These are phyloP conservation scores for Akanthomyces lecanii DNA, from an alignment of 2,329 filamentous ascomycete genomes.

Conservation along the genomic window DNA sequence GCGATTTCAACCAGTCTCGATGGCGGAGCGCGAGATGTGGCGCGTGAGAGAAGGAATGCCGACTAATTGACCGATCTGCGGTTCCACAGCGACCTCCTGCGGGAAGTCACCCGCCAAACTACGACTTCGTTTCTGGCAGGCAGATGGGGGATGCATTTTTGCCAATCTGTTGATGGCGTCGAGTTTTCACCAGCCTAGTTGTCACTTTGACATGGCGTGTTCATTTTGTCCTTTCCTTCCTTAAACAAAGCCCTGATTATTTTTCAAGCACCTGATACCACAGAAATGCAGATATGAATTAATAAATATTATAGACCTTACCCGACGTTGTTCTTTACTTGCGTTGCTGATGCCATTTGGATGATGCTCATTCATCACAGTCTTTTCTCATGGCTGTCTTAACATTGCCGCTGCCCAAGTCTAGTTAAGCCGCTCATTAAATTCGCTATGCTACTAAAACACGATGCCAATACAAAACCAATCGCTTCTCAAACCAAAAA, in stretches of 20 bases:
- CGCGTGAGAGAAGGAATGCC: conserved; percentile 44
- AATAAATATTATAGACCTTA: not conserved
- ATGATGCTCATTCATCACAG: not conserved
- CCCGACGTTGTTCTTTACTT: not conserved
- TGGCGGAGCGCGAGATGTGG: conserved; percentile 40
- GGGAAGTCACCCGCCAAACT: not conserved
- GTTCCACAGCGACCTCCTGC: not conserved
- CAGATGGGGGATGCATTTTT: not conserved
- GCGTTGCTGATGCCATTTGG: not conserved
- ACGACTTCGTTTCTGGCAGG: not conserved
- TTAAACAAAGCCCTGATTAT: not conserved
- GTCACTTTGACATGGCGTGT: not conserved
- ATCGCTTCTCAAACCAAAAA: conserved; percentile 10
- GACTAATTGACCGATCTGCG: not conserved
- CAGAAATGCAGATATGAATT: conserved; percentile 4
- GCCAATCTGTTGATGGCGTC: not conserved
- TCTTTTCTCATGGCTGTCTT: not conserved
- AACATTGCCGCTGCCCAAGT: not conserved
- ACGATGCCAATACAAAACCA: conserved; percentile 10
- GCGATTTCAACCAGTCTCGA: conserved; percentile 41
- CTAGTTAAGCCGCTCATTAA: not conserved
- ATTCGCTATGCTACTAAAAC: conserved; percentile 14
- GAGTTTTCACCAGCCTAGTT: not conserved
- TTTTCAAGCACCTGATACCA: conserved; percentile 9
- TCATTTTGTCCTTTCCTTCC: not conserved